Conservation (phyloP, 352 stramenopile species). For the Pythium myriotylum region DNA sequence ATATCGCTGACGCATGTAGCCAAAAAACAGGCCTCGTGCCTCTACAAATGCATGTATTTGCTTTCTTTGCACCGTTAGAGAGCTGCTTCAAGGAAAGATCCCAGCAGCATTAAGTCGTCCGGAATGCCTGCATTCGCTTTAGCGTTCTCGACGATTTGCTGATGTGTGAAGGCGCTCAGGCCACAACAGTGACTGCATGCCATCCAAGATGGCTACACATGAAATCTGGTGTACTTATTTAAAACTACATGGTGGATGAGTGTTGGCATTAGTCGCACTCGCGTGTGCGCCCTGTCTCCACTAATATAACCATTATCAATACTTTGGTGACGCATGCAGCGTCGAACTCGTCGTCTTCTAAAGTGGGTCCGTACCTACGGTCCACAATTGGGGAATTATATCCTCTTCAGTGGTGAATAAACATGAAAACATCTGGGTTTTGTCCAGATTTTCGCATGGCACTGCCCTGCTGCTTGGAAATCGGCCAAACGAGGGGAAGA, state of each 20-base stretch:
- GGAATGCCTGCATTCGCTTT: too few species aligned
- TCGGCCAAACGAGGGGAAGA: conserved; percentile 8
- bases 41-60: too few species aligned
- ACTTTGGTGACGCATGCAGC: neutral
- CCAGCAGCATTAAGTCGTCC: too few species aligned
- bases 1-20: too few species aligned
- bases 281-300: conserved; percentile 9
- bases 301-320: conserved; percentile 9
- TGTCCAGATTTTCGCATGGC: conserved; percentile 5
- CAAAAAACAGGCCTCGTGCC: too few species aligned
- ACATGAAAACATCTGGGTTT: conserved; percentile 7
- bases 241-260: neutral
- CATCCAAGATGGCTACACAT: conserved; percentile 8
- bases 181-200: too few species aligned
- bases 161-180: too few species aligned
- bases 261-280: neutral
- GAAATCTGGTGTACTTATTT: conserved; percentile 1
- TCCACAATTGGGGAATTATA: neutral
- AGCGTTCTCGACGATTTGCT: too few species aligned
- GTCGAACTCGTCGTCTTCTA: too few species aligned
- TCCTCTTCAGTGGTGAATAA: neutral
- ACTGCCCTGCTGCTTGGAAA: conserved; percentile 1
- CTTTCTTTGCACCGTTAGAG: too few species aligned
- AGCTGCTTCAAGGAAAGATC: neutral
- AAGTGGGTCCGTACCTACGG: too few species aligned